Percentiles rank a stretch among this genome's conserved stretches.
phyloP scores from a whole-genome alignment of 108 stramenopile genomes.

The Asterionellopsis glacialis region DNA sequence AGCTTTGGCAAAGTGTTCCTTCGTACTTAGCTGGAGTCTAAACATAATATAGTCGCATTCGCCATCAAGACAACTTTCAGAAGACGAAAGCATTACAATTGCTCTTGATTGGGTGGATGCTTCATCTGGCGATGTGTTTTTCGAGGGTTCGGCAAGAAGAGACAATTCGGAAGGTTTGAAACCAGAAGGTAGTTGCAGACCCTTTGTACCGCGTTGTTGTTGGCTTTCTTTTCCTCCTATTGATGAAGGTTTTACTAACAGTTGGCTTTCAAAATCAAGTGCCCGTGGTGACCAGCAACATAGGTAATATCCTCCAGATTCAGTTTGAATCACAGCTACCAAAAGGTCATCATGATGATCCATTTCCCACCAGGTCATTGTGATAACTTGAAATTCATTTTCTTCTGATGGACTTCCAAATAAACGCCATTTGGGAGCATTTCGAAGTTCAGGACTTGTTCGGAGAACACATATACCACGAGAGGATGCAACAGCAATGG shows the following conservation, averaged over 20 bases:
- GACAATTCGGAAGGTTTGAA: neutral
- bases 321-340: neutral
- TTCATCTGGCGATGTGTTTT: neutral
- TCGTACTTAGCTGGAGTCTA: neutral
- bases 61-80: neutral
- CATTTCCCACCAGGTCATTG: slow-evolving; percentile 8
- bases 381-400: neutral
- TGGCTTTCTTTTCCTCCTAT: neutral
- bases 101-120: too few species aligned
- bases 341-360: neutral
- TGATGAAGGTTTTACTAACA: neutral
- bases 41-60: neutral
- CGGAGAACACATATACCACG: slow-evolving; percentile 3
- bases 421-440: slow-evolving; percentile 2
- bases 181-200: neutral
- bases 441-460: neutral
- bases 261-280: too few species aligned
- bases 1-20: neutral
- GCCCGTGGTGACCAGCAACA: neutral
- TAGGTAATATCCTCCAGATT: neutral
- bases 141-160: neutral
- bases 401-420: slow-evolving; percentile 5
- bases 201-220: neutral
- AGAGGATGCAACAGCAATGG: neutral
- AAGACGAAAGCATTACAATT: too few species aligned